Evolutionary conservation across 208 protist species (phyloP), one percentile per base, ranked within the genome.

Genomic region (Leptomonas pyrrhocoris): DNA sequence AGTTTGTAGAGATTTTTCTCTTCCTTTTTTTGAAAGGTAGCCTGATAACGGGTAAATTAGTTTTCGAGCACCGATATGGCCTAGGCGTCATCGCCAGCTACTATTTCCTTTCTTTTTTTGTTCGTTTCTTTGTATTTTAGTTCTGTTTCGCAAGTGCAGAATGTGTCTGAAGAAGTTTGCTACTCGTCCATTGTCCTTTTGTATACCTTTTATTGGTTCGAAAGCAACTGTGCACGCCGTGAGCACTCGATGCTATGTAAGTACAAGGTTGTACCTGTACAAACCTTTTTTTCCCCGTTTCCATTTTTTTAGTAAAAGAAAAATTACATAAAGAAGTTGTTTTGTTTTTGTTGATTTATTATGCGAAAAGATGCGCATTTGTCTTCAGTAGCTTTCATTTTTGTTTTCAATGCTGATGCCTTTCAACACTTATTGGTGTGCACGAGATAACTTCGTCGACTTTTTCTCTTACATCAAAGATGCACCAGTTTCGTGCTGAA

Each of bases 71-170:
- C 16, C 16, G 16, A 21, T 48, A 48, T 38, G 34, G 7, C 34
- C 3, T 27, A 48, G 40, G 21, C 27, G 31, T 36, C 45, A n/a
- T 19, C 34, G 34, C 34, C 34, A 15, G 12, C 4, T 2, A 34
- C 30, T 19, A 36, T 60, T 27, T 21, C 40, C 55, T 13, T 34
- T 53, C 54, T 63, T 55, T 61, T 65, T 57, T 65, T 68, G 21
- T 51, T 11, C 43, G 12, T 48, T 61, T 55, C 56, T 40, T 71
- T 73, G 45, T 43, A 9, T 42, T 40, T 48, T 67, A 15, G 15
- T 42, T 45, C 62, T 68, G 50, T 67, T 57, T 51, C 46, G 57
- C 45, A 55, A 66, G 40, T 30, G 49, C 57, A 58, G 61, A 31
- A n/a, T 21, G 21, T 55, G 11, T 31, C 40, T 43, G 11, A 48